Evolutionary conservation across 345 rosid species (phyloP), one percentile per base, ranked within the genome.

Genomic region (Pelargonium nanum): DNA sequence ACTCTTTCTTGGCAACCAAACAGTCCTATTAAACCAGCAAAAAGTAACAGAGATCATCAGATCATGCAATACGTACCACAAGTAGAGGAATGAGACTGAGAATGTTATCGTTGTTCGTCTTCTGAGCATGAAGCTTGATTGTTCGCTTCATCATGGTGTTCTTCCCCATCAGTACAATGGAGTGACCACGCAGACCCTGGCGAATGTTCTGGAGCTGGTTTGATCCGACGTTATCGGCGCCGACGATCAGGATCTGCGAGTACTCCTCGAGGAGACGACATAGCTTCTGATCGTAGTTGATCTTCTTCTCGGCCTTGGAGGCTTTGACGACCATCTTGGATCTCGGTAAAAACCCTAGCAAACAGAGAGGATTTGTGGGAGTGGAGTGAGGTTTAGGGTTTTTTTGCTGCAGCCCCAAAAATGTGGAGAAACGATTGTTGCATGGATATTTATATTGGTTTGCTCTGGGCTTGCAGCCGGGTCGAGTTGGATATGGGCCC

Each of bases 91-190:
- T 45, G 53, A 87, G 81, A 55, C 50, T 79, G 0, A 71, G 70
- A 64, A 82, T 66, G 4, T 66, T 70, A 0, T 65, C 58, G 68
- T 83, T 83, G 19, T 73, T 76, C 0, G 86, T 77, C 5, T 69
- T 68, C 54, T 85, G 85, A 17, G 96, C 68, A 59, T 85, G 92
- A 4, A 88, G 65, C 74, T 79, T 79, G 64, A 85, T 67, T 16
- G 92, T 66, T 68, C 92, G 77, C 70, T 85, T 88, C 88, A 85
- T 88, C 96, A 83, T 83, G 26, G 96, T 85, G 64, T 88, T 88
- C 75, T 85, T 85, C 0, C 92, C 88, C 96, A 85, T 77, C 20
- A 85, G 80, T 5, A 85, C 76, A 0, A 85, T 53, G 0, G 92
- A 83, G 60, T 88, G 78, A 1, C 90, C 96, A 30, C 92, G 72